phyloP scores from a whole-genome alignment of 768 basidiomycete species.

The Cystobasidium onofrii region DNA sequence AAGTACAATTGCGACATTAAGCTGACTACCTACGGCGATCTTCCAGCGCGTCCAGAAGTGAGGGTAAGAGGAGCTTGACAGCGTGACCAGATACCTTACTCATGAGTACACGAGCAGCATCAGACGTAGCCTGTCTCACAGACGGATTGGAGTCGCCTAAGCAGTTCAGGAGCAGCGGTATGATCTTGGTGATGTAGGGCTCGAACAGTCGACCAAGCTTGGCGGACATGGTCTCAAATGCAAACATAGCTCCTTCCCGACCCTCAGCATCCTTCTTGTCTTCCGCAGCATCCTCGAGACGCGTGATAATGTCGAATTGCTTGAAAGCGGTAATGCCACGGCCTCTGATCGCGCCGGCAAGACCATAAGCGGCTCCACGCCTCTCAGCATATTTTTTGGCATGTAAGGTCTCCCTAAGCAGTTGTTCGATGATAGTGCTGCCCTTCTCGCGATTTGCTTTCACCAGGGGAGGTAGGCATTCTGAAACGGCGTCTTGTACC shows the following conservation, averaged over 20 bases:
- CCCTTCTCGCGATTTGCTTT: conserved; percentile 57
- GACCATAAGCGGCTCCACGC: conserved; percentile 94
- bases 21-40: conserved; percentile 59
- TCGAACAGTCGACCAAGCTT: conserved; percentile 86
- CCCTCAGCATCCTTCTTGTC: conserved; percentile 82
- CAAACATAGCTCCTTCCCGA: conserved; percentile 89
- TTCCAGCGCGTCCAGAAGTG: conserved; percentile 77
- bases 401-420: conserved; percentile 68
- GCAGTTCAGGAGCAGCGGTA: conserved; percentile 69
- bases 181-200: conserved; percentile 74
- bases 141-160: conserved; percentile 81
- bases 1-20: not conserved
- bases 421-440: conserved; percentile 62
- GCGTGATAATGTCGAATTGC: conserved; percentile 66
- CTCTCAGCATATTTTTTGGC: conserved; percentile 80
- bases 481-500: conserved; percentile 91
- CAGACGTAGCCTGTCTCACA: conserved; percentile 86
- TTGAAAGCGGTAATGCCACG: conserved; percentile 76
- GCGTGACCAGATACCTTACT: conserved; percentile 67
- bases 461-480: conserved; percentile 83
- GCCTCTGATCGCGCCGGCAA: conserved; percentile 89
- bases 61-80: conserved; percentile 87
- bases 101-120: conserved; percentile 90
- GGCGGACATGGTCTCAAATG: conserved; percentile 79
- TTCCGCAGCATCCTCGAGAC: conserved; percentile 65